These are phyloP conservation scores for Edaphochlamys debaryana DNA, from an alignment of 139 green algal genomes.

Conservation along the genomic window DNA sequence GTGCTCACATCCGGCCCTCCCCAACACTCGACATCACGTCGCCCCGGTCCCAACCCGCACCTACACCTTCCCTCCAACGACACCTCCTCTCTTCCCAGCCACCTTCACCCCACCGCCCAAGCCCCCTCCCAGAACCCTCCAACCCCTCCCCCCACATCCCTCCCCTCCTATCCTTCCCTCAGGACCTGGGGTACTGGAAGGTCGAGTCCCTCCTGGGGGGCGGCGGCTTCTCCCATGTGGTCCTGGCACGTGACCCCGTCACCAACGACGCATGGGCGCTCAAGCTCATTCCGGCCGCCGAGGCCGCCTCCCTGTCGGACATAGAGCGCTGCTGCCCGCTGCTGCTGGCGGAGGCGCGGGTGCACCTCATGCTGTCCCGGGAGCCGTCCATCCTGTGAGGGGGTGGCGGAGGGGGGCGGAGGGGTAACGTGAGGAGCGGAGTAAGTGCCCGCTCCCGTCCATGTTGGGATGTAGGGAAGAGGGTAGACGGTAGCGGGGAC, in stretches of 20 bases:
- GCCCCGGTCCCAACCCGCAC: no score
- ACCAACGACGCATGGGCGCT: constrained; percentile 1
- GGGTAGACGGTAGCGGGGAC: no score
- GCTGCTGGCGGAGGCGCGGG: not conserved
- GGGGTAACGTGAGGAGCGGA: no score
- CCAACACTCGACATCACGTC: no score
- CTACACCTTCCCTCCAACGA: no score
- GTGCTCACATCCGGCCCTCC: no score
- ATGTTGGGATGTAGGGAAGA: no score
- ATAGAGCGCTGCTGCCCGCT: not conserved
- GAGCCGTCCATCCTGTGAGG: constrained; percentile 18
- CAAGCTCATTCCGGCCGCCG: constrained; percentile 16
- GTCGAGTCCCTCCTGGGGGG: constrained; percentile 25
- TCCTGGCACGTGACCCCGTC: not conserved
- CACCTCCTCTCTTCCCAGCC: no score
- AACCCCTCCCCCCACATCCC: not conserved
- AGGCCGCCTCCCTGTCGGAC: not conserved
- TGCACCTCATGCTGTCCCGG: constrained; percentile 6
- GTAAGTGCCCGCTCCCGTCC: no score
- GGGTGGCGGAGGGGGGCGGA: no score
- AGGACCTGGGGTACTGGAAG: constrained; percentile 2
- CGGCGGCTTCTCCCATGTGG: constrained; percentile 33
- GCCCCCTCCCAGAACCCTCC: no score
- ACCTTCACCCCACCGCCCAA: no score
- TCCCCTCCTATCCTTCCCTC: not conserved